Evolutionary conservation across 2,329 filamentous ascomycete species (phyloP).

Genomic region (Claviceps sorghi): DNA sequence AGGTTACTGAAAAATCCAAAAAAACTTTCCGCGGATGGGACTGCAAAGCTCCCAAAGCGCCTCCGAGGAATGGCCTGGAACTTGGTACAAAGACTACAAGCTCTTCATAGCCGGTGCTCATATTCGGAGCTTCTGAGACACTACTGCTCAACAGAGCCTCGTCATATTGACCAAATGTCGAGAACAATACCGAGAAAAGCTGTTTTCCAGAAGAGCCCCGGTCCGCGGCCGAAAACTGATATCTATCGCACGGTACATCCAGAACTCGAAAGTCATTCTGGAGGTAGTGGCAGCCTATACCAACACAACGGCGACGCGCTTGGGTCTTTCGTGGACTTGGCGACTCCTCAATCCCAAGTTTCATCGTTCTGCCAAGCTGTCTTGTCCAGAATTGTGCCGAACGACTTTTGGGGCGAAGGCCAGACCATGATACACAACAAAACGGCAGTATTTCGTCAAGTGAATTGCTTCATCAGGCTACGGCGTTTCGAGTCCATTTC

Average conservation of each 20-base stretch:
- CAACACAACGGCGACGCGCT: slow-evolving; percentile 1
- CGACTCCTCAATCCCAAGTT: slow-evolving; percentile 53
- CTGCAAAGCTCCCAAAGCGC: slow-evolving; percentile 42
- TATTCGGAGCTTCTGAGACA: slow-evolving; percentile 66
- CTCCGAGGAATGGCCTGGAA: slow-evolving; percentile 47
- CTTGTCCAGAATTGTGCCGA: slow-evolving; percentile 57
- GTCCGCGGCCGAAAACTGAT: neutral
- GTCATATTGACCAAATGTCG: slow-evolving; percentile 6
- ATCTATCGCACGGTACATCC: neutral
- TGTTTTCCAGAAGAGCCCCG: neutral
- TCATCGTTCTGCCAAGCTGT: slow-evolving; percentile 78
- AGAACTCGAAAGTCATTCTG: neutral
- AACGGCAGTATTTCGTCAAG: slow-evolving; percentile 42
- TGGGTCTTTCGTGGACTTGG: slow-evolving; percentile 46
- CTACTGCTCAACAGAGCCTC: slow-evolving; percentile 52
- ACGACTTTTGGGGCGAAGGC: slow-evolving; percentile 56
- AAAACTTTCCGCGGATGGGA: slow-evolving; percentile 3
- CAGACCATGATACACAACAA: slow-evolving; percentile 44
- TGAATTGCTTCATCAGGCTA: slow-evolving; percentile 66
- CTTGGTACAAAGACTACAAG: slow-evolving; percentile 54
- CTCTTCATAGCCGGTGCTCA: slow-evolving; percentile 57
- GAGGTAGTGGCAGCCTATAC: neutral
- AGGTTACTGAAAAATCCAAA: slow-evolving; percentile 11
- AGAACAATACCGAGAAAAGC: neutral
- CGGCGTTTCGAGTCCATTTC: slow-evolving; percentile 70